Conservation (phyloP, 78 protist species). For the Monocercomonoides exilis region DNA sequence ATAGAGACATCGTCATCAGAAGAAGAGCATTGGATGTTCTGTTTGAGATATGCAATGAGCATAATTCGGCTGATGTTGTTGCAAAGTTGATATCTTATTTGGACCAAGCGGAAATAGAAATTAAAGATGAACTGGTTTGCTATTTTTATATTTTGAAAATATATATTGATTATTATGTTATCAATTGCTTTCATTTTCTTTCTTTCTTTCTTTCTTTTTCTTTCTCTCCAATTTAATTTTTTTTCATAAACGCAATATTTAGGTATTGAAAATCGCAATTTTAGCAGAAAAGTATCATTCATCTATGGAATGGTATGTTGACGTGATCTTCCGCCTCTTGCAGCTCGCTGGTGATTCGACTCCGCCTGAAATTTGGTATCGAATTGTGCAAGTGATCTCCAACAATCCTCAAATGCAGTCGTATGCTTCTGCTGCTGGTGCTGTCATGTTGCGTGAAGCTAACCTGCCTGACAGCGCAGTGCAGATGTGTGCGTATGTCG, state of each 20-base stretch:
- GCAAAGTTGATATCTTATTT: slow-evolving; percentile 74
- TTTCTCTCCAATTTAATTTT: too few relatives aligned
- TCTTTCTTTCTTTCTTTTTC: too few relatives aligned
- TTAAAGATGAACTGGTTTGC: slow-evolving; percentile 82
- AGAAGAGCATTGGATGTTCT: neutral
- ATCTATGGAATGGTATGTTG: slow-evolving; percentile 83
- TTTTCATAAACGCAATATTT: neutral
- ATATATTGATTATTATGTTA: too few relatives aligned
- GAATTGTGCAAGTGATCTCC: slow-evolving; percentile 87
- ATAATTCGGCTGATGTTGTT: slow-evolving; percentile 48
- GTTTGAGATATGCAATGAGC: neutral
- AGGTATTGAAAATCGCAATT: slow-evolving; percentile 74
- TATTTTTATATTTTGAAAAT: neutral
- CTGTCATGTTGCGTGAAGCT: neutral
- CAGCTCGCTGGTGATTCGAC: slow-evolving; percentile 78
- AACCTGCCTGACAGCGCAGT: neutral
- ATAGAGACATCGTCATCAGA: neutral
- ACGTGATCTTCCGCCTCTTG: slow-evolving; percentile 69
- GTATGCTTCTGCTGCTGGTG: slow-evolving; percentile 62
- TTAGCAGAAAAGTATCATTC: slow-evolving; percentile 80
- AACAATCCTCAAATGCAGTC: slow-evolving; percentile 70
- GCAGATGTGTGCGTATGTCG: neutral
- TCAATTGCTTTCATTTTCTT: too few relatives aligned
- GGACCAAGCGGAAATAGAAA: slow-evolving; percentile 46
- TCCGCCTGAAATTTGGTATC: slow-evolving; percentile 79